phyloP scores from a whole-genome alignment of 192 early-diverging fungal genomes.

The Backusella mclennaniae region DNA sequence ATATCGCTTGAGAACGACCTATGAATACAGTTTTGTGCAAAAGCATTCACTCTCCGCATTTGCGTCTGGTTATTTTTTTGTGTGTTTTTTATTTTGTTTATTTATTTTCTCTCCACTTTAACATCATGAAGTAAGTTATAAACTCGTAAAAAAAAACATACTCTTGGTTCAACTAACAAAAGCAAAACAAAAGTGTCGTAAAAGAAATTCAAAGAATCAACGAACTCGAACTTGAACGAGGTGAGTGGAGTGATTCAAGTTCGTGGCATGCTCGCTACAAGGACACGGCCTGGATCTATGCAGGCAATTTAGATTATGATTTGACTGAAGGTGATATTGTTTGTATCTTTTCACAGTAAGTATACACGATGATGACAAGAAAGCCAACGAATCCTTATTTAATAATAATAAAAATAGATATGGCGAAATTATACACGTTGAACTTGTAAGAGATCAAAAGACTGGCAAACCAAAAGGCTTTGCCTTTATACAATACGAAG shows the following conservation, averaged over 20 bases:
- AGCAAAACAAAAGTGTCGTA: constrained; percentile 56
- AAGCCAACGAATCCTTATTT: background rate
- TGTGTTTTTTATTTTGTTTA: background rate
- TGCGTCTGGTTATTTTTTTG: too few species aligned
- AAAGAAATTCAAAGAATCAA: constrained; percentile 88
- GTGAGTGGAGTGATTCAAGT: constrained; percentile 49
- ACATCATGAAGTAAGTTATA: background rate
- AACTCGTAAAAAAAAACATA: background rate
- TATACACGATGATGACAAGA: background rate
- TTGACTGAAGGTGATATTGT: constrained; percentile 94
- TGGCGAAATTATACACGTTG: constrained; percentile 90
- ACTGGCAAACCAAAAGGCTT: constrained; percentile 87
- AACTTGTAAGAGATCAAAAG: constrained; percentile 82
- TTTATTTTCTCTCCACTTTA: background rate
- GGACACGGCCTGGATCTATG: constrained; percentile 89
- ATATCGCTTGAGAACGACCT: too few species aligned
- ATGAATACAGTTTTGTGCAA: too few species aligned
- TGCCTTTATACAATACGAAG: constrained; percentile 89
- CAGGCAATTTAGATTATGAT: constrained; percentile 79
- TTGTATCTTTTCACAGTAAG: constrained; percentile 89
- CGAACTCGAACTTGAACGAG: constrained; percentile 55
- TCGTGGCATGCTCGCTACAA: constrained; percentile 93
- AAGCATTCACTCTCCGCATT: background rate
- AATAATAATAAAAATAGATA: constrained; percentile 40
- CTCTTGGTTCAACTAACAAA: background rate